Base-by-base conservation (phyloP, 352 stramenopile genomes). In the Pythium phragmitis region DNA sequence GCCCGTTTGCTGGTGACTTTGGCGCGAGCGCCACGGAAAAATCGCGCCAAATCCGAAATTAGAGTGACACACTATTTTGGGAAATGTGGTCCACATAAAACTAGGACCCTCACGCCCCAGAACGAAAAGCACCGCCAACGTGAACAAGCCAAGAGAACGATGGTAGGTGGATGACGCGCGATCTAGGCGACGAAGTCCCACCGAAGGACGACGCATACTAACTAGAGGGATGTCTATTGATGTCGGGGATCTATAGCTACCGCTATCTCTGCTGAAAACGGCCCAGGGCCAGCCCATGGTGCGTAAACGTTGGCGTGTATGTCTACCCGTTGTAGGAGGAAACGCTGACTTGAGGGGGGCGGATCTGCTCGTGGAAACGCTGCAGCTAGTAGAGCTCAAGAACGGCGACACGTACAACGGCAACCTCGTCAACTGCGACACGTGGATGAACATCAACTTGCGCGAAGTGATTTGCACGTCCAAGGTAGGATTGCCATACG, bases 391-490 rank as follows among this genome's bases (percentile, higher is more conserved):
- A 49, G 97, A 99, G 87, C 87, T 99, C 19, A 99, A 99, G 83
- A 99, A 98, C 67, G 98, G 98, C 50, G 96, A 99, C 64, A 99
- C 93, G 52, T 99, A 99, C 89, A 99, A 99, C 71, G 97, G 97
- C 28, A 88, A 96, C 54, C 82, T 99, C 42, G 91, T 98, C 28
- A 98, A 95, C 70, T 99, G 96, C 57, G 97, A 99, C 75, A 96
- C 92, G 13, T 99, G 94, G 88, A 99, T 99, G 98, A 99, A 99
- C 75, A 94, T 99, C 65, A 99, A 99, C 70, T 76, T 99, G 34
- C 84, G 88, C 16, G 96, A 99, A 71, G 96, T 99, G n/a, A 99
- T 99, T 74, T 98, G 96, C 67, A 99, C 98, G 19, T 98, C 92
- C 36, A 95, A 96, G 74, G 90, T 96, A 28, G 2, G 50, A 7